These are phyloP conservation scores for Beauveria rudraprayagi DNA, from an alignment of 2,329 filamentous ascomycete genomes.

Conservation along the genomic window DNA sequence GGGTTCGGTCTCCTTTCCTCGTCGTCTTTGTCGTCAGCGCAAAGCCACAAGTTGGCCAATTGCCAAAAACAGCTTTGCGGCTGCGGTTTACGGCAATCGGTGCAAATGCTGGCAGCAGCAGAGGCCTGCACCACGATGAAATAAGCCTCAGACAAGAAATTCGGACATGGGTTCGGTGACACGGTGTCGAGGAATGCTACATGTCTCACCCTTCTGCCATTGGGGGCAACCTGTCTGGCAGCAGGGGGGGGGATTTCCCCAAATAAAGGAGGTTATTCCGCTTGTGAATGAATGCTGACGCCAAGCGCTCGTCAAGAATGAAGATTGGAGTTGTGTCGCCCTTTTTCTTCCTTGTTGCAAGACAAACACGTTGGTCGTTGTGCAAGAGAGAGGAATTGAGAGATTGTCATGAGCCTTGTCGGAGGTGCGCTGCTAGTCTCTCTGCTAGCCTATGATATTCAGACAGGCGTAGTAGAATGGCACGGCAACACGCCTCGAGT, in stretches of 20 bases:
- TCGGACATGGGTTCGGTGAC: background rate
- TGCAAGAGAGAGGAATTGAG: background rate
- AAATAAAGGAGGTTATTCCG: background rate
- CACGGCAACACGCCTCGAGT: background rate
- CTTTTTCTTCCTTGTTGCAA: background rate
- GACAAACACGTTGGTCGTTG: background rate
- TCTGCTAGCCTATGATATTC: background rate
- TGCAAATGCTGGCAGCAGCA: background rate
- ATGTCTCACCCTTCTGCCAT: constrained; percentile 3
- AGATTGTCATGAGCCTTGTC: background rate
- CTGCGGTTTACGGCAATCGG: background rate
- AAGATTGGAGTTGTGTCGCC: background rate
- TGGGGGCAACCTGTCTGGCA: background rate
- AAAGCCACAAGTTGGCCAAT: background rate
- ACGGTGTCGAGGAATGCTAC: background rate
- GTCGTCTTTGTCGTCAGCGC: background rate
- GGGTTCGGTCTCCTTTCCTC: background rate
- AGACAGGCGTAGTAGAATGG: background rate
- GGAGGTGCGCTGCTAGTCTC: background rate
- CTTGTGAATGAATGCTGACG: background rate
- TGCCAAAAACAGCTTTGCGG: background rate
- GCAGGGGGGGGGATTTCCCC: background rate
- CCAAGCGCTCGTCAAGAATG: background rate
- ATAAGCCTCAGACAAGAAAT: constrained; percentile 8
- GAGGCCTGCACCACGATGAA: background rate